These are phyloP conservation scores for Nepenthes alata DNA, from an alignment of 179 eudicot species.

Conservation along the genomic window DNA sequence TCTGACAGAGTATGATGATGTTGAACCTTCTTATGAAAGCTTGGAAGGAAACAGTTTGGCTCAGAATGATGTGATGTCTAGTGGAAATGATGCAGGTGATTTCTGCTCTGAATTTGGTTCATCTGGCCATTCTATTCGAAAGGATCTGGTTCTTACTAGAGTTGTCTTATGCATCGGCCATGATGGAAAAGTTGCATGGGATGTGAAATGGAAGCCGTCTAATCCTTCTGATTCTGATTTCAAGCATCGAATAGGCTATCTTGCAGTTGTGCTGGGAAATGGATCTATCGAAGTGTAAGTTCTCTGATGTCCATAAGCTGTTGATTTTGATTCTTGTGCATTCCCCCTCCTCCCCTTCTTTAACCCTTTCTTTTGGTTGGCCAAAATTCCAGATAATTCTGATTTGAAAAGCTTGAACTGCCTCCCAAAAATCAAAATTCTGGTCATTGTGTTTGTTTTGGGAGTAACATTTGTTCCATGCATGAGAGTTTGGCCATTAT, in stretches of 20 bases:
- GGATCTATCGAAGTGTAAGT: conserved; percentile 95
- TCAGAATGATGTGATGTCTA: conserved; percentile 11
- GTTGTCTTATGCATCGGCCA: conserved; percentile 79
- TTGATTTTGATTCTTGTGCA: not conserved
- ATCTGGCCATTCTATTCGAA: conserved; percentile 20
- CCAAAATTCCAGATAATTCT: too few relatives aligned
- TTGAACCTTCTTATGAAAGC: conserved; percentile 15
- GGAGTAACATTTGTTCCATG: too few relatives aligned
- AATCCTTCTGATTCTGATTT: conserved; percentile 21
- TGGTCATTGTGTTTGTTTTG: too few relatives aligned
- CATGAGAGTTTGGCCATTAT: too few relatives aligned
- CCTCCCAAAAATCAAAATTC: too few relatives aligned
- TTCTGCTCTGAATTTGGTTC: conserved; percentile 13
- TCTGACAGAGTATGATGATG: conserved; percentile 11
- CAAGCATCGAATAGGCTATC: conserved; percentile 72
- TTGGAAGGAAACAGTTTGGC: conserved; percentile 10
- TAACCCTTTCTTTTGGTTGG: too few relatives aligned
- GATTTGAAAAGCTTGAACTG: too few relatives aligned
- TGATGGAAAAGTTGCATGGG: conserved; percentile 97
- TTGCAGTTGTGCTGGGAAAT: conserved; percentile 85
- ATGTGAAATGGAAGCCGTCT: conserved; percentile 78
- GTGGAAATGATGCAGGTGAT: conserved; percentile 6
- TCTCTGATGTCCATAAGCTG: conserved; percentile 1
- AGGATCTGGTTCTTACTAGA: conserved; percentile 54
- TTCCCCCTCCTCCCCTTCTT: not conserved